A percentile compares a stretch with the other conserved stretches of the same genome.
Conservation (phyloP, 805 yeast species). For the Kodamaea neixiangensis region DNA sequence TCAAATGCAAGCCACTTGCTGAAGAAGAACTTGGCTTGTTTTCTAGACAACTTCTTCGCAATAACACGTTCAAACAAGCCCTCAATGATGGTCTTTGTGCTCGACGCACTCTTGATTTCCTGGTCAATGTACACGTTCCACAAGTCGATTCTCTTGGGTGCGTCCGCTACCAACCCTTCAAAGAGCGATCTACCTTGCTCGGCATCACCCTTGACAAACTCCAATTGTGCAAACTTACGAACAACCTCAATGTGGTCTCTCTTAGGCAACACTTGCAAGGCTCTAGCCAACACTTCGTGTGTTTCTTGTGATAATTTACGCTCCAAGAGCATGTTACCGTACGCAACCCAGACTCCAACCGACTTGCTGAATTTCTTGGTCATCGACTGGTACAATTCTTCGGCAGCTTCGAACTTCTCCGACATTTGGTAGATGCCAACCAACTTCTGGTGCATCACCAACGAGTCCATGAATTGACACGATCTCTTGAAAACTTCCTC, state of each 20-base stretch:
- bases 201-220: conserved; percentile 81
- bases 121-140: conserved; percentile 97
- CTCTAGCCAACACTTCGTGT: conserved; percentile 70
- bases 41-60: conserved; percentile 65
- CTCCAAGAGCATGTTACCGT: conserved; percentile 73
- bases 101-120: conserved; percentile 63
- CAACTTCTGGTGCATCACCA: conserved; percentile 76
- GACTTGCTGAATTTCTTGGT: conserved; percentile 76
- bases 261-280: conserved; percentile 70
- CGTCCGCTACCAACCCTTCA: conserved; percentile 88
- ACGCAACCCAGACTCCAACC: conserved; percentile 76
- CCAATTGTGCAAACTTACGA: conserved; percentile 85
- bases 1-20: conserved; percentile 88
- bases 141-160: conserved; percentile 86
- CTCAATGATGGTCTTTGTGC: conserved; percentile 67
- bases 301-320: conserved; percentile 59
- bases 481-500: conserved; percentile 82
- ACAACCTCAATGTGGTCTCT: conserved; percentile 77
- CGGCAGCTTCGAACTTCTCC: conserved; percentile 72
- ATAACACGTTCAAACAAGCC: conserved; percentile 82
- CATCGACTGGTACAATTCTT: conserved; percentile 61
- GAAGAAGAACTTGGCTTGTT: conserved; percentile 93
- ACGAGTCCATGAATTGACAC: conserved; percentile 89
- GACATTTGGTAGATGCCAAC: conserved; percentile 74
- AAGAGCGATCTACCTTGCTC: conserved; percentile 95